Base-by-base conservation (phyloP, 164 flowering plant genomes). In the Umbellularia californica region DNA sequence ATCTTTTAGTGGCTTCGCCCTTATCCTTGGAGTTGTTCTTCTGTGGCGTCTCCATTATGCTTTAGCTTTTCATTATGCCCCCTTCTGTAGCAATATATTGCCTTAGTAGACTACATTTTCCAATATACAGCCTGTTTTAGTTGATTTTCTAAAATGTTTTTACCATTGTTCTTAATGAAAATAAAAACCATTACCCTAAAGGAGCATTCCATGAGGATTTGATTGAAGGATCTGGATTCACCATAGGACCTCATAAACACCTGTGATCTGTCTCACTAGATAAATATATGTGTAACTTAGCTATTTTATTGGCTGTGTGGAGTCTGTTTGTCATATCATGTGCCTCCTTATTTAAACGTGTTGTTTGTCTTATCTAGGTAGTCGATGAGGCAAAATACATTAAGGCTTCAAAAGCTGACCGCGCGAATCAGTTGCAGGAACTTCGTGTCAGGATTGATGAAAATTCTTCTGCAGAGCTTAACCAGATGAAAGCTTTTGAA, bases 351-450 rank as follows among this genome's bases (percentile, higher is more conserved):
- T 19, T 17, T 70, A 24, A 58, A 23, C 24, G 23, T 25, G 47
- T 7, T 41, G 47, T 41, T 41, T 25, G 27, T 55, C n/a, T 25
- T 19, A 3, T 22, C 47, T 74, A 96, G 99, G 87, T 90, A 65
- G 79, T 89, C 78, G 98, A 96, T 65, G 99, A 96, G 82, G 83
- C 81, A 47, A 91, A 83, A 70, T 91, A 89, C 83, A 77, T 92
- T 20, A 91, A 80, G 75, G 69, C 75, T 76, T 80, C 81, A 63
- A 83, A 85, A 80, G 68, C 78, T 35, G 98, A 96, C 70, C 92
- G 95, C 7, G 28, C 63, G 70, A 79, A 75, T 76, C 98, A 94
- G 83, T 77, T 92, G 79, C 82, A 79, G 62, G 97, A 91, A 70
- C 88, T 92, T 52, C 81, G 75, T 50, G 70, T 76, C 69, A 88